Base-by-base conservation (phyloP, 208 protist species). In the Leishmania aethiopica region DNA sequence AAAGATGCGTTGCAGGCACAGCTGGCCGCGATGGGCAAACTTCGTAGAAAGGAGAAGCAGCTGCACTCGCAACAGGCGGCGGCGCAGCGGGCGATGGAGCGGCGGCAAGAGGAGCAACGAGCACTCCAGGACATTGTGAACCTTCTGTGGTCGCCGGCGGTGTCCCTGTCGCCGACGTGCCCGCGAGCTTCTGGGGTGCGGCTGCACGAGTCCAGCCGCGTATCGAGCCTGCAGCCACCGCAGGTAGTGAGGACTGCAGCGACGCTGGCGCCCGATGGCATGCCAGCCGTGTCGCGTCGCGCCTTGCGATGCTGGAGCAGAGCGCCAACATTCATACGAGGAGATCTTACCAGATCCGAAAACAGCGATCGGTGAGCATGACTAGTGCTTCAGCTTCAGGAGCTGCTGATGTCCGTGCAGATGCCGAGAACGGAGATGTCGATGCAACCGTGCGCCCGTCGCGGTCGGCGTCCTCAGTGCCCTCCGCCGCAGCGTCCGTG, bases 1-100 rank as follows among this genome's bases (percentile, higher is more conserved):
- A 85, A 85, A 51, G 62, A 57, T 6, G 80, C 88, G 6, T 81
- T 91, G 45, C 78, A 80, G 5, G 77, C 70, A 8, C 85, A 87
- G 74, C 78, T 91, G 22, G 5, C 17, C 28, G 75, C 77, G 0
- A 75, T 82, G 11, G 53, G 19, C 10, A 67, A 55, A 42, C 70
- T 80, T 19, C n/a, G 53, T 0, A 42, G 75, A 37, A 37, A 28
- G 37, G 83, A 86, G 78, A 64, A 69, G 74, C 74, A 77, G 78
- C 60, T 62, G 55, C 78, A 78, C n/a, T 32, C 42, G 13, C 47
- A 80, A 40, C 78, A 66, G 22, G 57, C 13, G 37, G 62, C 42
- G 32, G 74, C 75, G 25, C 83, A 80, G 66, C 78, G 83, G 2
- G 32, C 64, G 32, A 71, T 64, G 77, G 77, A 84, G 80, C 83